Evolutionary conservation across 306 rosid genomes (phyloP).

Genomic region (Biancaea sappan): DNA sequence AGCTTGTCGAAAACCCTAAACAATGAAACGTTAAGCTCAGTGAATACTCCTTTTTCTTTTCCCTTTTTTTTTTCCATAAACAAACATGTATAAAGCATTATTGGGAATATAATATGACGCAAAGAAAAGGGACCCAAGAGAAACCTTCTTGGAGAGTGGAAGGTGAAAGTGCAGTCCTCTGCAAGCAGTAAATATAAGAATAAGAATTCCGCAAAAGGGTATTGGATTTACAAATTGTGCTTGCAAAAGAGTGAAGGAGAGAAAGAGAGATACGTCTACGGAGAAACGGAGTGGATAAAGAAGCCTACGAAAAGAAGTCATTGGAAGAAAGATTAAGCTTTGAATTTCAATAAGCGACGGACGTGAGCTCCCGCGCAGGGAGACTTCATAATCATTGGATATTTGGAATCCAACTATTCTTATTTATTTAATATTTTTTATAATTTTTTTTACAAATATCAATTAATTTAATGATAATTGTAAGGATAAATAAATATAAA

Average conservation of each 20-base stretch:
- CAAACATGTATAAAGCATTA: constrained; percentile 29
- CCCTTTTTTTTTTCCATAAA: background rate
- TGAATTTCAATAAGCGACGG: background rate
- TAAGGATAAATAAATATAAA: too few relatives aligned
- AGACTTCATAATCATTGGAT: too few relatives aligned
- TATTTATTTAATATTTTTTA: too few relatives aligned
- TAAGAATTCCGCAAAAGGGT: constrained; percentile 13
- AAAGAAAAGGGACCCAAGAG: background rate
- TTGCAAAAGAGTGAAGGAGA: background rate
- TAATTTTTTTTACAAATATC: too few relatives aligned
- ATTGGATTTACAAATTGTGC: background rate
- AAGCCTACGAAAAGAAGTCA: constrained; percentile 63
- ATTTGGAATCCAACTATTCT: too few relatives aligned
- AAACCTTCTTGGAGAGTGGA: constrained; percentile 52
- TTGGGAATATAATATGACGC: background rate
- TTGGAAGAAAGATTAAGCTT: constrained; percentile 35
- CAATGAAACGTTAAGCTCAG: constrained; percentile 3
- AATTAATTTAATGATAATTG: too few relatives aligned
- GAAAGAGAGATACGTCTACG: constrained; percentile 41
- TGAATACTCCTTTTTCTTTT: background rate
- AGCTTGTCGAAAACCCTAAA: constrained; percentile 57
- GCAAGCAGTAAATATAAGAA: constrained; percentile 30
- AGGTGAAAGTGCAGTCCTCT: constrained; percentile 43
- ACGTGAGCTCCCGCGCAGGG: too few relatives aligned
- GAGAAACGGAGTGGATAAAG: constrained; percentile 40